phyloP scores from a whole-genome alignment of 2,329 filamentous ascomycete species.

The Sphaerulina musiva region DNA sequence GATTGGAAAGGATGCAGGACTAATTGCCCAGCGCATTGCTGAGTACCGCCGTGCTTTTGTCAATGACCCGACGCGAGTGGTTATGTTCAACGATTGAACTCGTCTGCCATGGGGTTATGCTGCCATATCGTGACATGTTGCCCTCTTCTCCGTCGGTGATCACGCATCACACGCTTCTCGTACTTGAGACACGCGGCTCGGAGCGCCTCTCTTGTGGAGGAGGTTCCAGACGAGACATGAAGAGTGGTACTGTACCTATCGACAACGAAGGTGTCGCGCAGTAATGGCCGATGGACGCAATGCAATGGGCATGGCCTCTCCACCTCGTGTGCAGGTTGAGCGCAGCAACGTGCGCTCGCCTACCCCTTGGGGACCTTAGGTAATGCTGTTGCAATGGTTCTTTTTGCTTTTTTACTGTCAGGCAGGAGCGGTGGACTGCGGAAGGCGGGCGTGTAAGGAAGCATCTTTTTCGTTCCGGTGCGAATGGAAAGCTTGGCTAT shows the following conservation, averaged over 20 bases:
- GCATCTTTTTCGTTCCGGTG: neutral
- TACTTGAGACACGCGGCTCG: no score
- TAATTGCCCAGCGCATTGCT: slow-evolving; percentile 61
- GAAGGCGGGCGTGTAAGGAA: neutral
- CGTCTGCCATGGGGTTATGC: neutral
- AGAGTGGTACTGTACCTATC: no score
- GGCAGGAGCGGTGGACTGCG: neutral
- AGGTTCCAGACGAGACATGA: no score
- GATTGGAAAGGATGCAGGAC: slow-evolving; percentile 56
- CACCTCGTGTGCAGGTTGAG: no score
- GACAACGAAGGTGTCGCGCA: no score
- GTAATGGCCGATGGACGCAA: no score
- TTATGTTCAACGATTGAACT: slow-evolving; percentile 10
- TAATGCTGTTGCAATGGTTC: neutral
- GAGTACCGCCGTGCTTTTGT: slow-evolving; percentile 60
- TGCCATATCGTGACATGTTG: no score
- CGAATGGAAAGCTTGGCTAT: neutral
- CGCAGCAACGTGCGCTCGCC: no score
- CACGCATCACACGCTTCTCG: no score
- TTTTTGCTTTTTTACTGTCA: neutral
- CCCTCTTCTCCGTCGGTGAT: no score
- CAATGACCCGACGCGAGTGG: slow-evolving; percentile 50
- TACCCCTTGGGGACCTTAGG: neutral
- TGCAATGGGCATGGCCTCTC: no score
- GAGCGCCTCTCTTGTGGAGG: no score